Base-by-base conservation (phyloP, 2,329 filamentous ascomycete species). In the Hymenotorrendiella dingleyae region DNA sequence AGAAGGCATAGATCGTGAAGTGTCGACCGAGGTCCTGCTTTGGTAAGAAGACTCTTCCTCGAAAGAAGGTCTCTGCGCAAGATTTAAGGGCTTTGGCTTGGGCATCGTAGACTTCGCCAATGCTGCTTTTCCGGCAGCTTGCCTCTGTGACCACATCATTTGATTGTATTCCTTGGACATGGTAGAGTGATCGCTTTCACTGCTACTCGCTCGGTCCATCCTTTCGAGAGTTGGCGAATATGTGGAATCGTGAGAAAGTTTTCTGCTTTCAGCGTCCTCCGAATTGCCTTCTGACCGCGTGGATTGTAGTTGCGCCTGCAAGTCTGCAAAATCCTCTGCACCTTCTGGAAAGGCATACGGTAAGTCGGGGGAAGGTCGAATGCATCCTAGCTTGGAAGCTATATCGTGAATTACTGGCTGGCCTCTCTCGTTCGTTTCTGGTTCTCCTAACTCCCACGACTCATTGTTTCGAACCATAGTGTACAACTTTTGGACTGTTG, bases 321-420 rank as follows among this genome's bases (percentile, higher is more conserved):
- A 62, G 54, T 77, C 74, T 11, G 67, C 65, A 56, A 81, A 67
- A 44, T 75, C 76, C 10, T 72, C 68, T 56, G 78, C 75, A 53
- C 78, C 74, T 57, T 82, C 77, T 41, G 78, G 78, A 58, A 82
- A 81, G 20, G 77, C 68, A 2, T 37, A 78, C 64, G 59, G 80
- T 69, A 59, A 69, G 54, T 82, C 78, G 56, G 70, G 74, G 54
- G 79, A 78, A 14, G 74, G 75, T 42, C 78, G 72, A 54, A 82
- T 78, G 65, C 77, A 81, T 35, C 78, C 77, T 21, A 82, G 73
- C 62, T 74, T 79, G 50, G 74, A 72, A 24, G 78, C 77, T 46
- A 82, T 82, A 57, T 81, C 74, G 63, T 82, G 78, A 41, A 82
- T 78, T 20, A 82, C 71, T 3, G 78, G 78, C 53, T 78, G 74